Base-by-base conservation (phyloP, 169 alveolate genomes). In the Plasmodium chabaudi region DNA sequence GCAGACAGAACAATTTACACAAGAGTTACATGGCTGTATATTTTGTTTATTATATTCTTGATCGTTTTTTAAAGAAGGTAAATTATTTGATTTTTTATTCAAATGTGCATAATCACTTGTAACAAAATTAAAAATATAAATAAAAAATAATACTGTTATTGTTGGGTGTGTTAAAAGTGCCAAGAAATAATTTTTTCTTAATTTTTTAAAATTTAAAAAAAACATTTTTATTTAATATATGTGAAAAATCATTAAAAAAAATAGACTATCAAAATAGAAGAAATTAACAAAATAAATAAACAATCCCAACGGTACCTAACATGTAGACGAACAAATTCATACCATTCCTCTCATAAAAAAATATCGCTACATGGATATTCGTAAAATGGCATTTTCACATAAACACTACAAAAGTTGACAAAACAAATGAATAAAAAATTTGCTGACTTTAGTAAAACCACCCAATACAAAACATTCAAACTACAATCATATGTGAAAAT, bases 1-100 rank as follows among this genome's bases (percentile, higher is more conserved):
- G 13, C 88, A 77, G 12, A 77, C 59, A 2, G 77, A 64, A 21
- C 88, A 77, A 15, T 27, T 57, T 12, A 19, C 17, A 56, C 88
- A 77, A 9, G 23, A 0, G 27, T 77, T 25, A 77, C 88, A 77
- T 39, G 60, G 63, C 9, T 60, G 88, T 19, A 77, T 51, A 1
- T 77, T 56, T 19, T 49, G 57, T n/a, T 64, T n/a, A 23, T 2
- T 5, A 49, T 23, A n/a, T n/a, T 25, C 70, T 17, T 27, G 15
- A 19, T 19, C 12, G n/a, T 23, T 23, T 23, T 53, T 61, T 77
- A 77, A 19, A 27, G 63, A 65, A 9, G 17, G 17, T 27, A 23
- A 65, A 44, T 7, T 15, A 25, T 13, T 27, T 21, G 59, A 1
- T 12, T 53, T 51, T 23, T 47, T 7, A 49, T 56, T 27, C 15